phyloP scores from a whole-genome alignment of 176 grass and related monocot species.

The Hyparrhenia diplandra region DNA sequence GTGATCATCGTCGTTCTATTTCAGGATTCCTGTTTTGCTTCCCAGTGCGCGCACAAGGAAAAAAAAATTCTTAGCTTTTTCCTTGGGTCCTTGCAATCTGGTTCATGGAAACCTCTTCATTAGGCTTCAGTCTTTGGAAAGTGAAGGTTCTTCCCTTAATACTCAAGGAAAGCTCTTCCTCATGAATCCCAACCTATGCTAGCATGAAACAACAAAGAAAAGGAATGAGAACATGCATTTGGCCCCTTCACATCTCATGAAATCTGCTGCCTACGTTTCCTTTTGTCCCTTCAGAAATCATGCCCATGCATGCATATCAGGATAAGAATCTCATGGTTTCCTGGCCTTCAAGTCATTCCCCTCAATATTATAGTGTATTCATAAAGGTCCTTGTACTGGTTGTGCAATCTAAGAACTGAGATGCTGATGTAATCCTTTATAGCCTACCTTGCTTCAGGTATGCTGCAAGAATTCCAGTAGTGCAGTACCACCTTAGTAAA shows the following conservation, averaged over 20 bases:
- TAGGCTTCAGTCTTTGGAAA: constrained; percentile 35
- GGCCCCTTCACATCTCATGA: constrained; percentile 28
- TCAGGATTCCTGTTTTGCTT: neutral
- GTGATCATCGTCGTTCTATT: neutral
- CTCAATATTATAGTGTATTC: constrained; percentile 32
- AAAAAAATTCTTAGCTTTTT: neutral
- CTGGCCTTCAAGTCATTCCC: constrained; percentile 57
- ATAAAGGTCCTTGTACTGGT: constrained; percentile 16
- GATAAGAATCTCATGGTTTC: constrained; percentile 50
- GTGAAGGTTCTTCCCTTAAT: constrained; percentile 83
- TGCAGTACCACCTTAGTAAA: neutral
- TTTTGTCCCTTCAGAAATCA: constrained; percentile 49
- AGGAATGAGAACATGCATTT: constrained; percentile 35
- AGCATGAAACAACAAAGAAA: constrained; percentile 44
- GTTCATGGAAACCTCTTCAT: constrained; percentile 16
- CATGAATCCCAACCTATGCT: constrained; percentile 30
- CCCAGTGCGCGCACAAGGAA: neutral
- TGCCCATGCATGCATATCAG: constrained; percentile 35
- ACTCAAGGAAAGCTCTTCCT: constrained; percentile 59
- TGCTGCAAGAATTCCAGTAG: neutral
- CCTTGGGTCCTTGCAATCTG: neutral
- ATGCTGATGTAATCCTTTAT: neutral
- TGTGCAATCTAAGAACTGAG: constrained; percentile 15
- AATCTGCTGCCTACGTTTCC: constrained; percentile 41
- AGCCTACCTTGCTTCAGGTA: neutral